These are phyloP conservation scores for Hibiscus mutabilis DNA, from an alignment of 345 rosid genomes.

Conservation along the genomic window DNA sequence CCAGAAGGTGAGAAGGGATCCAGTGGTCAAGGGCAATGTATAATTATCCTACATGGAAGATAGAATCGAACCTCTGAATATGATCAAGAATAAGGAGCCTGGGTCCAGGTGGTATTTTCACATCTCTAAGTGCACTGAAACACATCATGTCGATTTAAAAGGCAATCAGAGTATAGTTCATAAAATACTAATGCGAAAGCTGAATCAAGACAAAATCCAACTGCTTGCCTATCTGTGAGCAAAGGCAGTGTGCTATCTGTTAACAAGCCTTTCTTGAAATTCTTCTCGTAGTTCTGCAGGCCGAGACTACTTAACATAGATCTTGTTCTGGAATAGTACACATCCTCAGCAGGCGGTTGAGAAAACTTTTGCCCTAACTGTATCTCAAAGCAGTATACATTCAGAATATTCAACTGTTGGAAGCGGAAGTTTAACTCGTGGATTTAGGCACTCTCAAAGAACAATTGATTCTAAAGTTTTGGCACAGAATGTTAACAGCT, in stretches of 20 bases:
- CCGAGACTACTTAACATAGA: slow-evolving; percentile 63
- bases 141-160: not conserved
- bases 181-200: not conserved
- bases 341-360: slow-evolving; percentile 55
- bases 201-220: slow-evolving; percentile 2
- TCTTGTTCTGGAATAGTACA: slow-evolving; percentile 43
- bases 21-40: not conserved
- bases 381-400: not conserved
- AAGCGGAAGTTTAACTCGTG: not conserved
- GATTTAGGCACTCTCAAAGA: not conserved
- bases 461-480: not conserved
- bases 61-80: slow-evolving; percentile 52
- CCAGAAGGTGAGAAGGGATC: not conserved
- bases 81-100: slow-evolving; percentile 86
- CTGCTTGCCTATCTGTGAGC: slow-evolving; percentile 73
- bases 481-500: not conserved
- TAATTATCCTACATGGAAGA: not conserved
- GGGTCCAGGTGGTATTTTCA: slow-evolving; percentile 90
- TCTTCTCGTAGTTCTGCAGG: slow-evolving; percentile 78
- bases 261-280: slow-evolving; percentile 79
- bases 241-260: slow-evolving; percentile 77
- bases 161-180: not conserved
- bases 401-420: not conserved
- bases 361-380: slow-evolving; percentile 71
- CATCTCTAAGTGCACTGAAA: slow-evolving; percentile 88